Evolutionary conservation across 345 rosid genomes (phyloP), one percentile per base, ranked within the genome.

Genomic region (Aquilaria malaccensis): DNA sequence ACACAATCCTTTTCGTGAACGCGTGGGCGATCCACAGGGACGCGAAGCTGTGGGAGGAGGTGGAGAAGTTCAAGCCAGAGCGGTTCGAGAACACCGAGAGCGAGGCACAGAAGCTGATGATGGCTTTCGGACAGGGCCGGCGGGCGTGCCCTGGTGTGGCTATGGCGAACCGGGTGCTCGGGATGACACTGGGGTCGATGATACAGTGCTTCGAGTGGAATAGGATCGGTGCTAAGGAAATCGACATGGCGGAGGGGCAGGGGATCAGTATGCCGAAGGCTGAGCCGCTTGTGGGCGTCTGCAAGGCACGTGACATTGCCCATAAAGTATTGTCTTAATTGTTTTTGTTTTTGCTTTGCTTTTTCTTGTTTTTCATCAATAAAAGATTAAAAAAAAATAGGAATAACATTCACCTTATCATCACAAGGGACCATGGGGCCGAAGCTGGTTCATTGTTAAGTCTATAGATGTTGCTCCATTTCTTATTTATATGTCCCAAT

Each of bases 161-260:
- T 2, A 30, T 65, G 29, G 66, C 31, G 7, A 41, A 13, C 0
- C 62, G 69, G n/a, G 56, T 37, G 0, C 45, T 64, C 10, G 65
- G 74, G 10, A 22, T 64, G 59, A 53, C 13, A 41, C 49, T 60
- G 52, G 63, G 63, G 54, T 62, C 62, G 2, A 32, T 76, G 68
- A 65, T 71, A 32, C 73, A 71, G 4, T 76, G 71, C 32, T 76
- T 76, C 13, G 71, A 76, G 22, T 76, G 76, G 71, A 3, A 62
- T 2, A 72, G 65, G 33, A 32, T 64, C 2, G 11, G 13, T 9
- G 63, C 58, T 2, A 45, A 71, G 13, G 22, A 31, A 30, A 14
- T 71, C 13, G 79, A 71, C 22, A 71, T 76, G 79, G 32, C 45
- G 1, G 76, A 76, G 13, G 61, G 52, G 0, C 33, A 2, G 12